A percentile compares a stretch with the other conserved stretches of the same genome.
phyloP scores from a whole-genome alignment of 2,329 filamentous ascomycete genomes.

The Arachnopeziza araneosa region DNA sequence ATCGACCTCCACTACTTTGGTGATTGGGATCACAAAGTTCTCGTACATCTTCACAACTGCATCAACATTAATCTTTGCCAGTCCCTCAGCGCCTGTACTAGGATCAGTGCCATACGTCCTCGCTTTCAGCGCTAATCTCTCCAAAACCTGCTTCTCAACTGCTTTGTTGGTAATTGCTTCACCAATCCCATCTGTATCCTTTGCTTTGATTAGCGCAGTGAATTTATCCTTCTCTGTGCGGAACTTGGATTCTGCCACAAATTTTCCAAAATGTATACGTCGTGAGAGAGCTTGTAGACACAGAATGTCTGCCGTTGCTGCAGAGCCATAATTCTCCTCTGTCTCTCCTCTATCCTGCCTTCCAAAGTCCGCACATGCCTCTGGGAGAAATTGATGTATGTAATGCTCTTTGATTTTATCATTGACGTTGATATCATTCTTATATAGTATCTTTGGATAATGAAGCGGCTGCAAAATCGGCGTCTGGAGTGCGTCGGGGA shows the following conservation, averaged over 20 bases:
- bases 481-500: constrained; percentile 70
- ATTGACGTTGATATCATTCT: constrained; percentile 89
- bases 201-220: constrained; percentile 73
- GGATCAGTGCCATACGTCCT: constrained; percentile 92
- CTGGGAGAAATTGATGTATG: constrained; percentile 74
- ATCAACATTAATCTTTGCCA: constrained; percentile 83
- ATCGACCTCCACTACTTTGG: constrained; percentile 97
- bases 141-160: constrained; percentile 88
- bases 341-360: constrained; percentile 74
- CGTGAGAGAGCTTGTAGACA: constrained; percentile 86
- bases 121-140: constrained; percentile 80
- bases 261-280: constrained; percentile 96
- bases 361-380: constrained; percentile 73
- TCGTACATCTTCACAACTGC: constrained; percentile 87
- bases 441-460: constrained; percentile 83
- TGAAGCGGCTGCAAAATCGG: constrained; percentile 82
- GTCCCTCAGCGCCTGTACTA: constrained; percentile 51
- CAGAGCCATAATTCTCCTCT: constrained; percentile 91
- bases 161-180: constrained; percentile 83
- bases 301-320: constrained; percentile 84
- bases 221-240: constrained; percentile 74
- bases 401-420: constrained; percentile 81
- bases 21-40: constrained; percentile 91
- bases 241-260: constrained; percentile 96
- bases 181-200: constrained; percentile 75